phyloP scores from a whole-genome alignment of 192 early-diverging fungal genomes.

The Endogone sp. region DNA sequence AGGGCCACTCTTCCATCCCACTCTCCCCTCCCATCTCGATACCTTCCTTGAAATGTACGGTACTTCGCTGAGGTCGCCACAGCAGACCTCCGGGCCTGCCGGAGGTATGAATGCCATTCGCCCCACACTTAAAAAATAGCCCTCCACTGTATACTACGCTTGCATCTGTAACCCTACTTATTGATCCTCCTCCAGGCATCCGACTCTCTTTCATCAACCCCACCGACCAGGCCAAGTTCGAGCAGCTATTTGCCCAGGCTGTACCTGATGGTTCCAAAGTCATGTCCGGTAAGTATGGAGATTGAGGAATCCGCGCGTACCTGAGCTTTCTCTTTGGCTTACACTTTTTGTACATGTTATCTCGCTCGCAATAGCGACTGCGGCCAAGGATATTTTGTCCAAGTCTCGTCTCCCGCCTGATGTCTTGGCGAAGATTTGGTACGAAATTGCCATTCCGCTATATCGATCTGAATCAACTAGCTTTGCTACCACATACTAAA shows the following conservation, averaged over 20 bases:
- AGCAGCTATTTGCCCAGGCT: conserved; percentile 25
- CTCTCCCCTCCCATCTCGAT: too few species aligned
- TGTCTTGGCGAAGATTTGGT: conserved; percentile 39
- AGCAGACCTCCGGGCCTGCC: too few species aligned
- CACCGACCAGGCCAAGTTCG: conserved; percentile 35
- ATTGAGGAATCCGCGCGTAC: neutral
- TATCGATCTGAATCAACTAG: neutral
- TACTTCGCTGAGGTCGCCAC: too few species aligned
- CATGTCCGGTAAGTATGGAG: conserved; percentile 22
- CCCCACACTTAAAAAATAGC: too few species aligned
- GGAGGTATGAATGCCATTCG: too few species aligned
- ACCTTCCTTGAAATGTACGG: too few species aligned
- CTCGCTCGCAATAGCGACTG: conserved; percentile 16
- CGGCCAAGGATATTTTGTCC: conserved; percentile 29
- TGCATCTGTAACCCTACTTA: too few species aligned
- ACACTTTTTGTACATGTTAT: neutral
- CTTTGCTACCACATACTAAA: neutral
- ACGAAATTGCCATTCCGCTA: neutral
- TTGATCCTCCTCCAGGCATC: conserved; percentile 14
- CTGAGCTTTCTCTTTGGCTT: neutral
- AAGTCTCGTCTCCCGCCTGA: conserved; percentile 26
- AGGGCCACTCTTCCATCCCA: too few species aligned
- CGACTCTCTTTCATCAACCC: conserved; percentile 35
- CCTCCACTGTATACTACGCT: too few species aligned
- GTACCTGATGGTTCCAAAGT: conserved; percentile 10